Conservation (phyloP, 345 rosid genomes). For the Rhodamnia argentea region DNA sequence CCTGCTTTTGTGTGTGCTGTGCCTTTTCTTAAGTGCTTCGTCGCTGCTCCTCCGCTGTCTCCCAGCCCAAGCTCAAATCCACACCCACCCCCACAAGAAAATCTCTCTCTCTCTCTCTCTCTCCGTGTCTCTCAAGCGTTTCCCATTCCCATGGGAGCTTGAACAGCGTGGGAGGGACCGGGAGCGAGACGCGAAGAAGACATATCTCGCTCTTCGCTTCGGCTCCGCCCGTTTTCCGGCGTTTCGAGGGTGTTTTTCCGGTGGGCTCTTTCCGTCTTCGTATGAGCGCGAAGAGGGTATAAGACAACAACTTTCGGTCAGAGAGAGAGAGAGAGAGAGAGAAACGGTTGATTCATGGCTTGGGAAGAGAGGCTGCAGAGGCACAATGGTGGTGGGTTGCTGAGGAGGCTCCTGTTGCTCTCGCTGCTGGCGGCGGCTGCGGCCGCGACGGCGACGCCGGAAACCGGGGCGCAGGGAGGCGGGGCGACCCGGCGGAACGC, state of each 20-base stretch:
- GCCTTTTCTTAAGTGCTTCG: no score
- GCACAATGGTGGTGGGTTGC: not conserved
- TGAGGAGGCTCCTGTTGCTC: not conserved
- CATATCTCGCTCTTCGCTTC: not conserved
- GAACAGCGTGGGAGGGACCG: no score
- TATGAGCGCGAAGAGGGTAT: not conserved
- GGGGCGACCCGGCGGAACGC: constrained; percentile 46
- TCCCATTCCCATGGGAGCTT: not conserved
- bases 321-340: not conserved
- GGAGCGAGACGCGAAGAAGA: not conserved
- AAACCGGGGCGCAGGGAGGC: not conserved
- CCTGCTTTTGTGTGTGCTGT: not conserved
- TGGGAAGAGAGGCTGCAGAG: not conserved
- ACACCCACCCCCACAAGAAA: no score
- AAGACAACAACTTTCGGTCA: not conserved
- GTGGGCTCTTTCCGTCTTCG: not conserved
- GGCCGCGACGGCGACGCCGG: not conserved
- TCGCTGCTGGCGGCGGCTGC: not conserved
- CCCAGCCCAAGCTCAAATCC: not conserved
- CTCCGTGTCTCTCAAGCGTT: not conserved
- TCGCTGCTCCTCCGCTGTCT: not conserved
- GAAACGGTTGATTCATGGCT: not conserved
- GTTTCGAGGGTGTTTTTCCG: not conserved
- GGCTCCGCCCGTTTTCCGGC: not conserved
- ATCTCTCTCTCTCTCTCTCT: no score